Evolutionary conservation across 2,329 filamentous ascomycete species (phyloP).

Genomic region (Microdochium nivale): DNA sequence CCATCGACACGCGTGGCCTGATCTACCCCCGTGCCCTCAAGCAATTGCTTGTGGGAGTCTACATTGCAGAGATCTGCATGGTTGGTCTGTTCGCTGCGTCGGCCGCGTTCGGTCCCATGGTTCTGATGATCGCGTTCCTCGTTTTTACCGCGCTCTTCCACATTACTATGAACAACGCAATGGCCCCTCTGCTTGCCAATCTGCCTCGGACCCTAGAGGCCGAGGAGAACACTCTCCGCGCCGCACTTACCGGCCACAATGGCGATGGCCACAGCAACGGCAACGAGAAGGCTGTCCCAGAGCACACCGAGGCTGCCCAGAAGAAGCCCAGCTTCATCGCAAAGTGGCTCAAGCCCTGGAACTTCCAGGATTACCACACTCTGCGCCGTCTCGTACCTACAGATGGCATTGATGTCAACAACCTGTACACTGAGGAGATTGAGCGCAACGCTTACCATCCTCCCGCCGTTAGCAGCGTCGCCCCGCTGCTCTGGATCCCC

Average conservation of each 20-base stretch:
- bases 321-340: conserved; percentile 50
- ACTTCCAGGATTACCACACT: conserved; percentile 63
- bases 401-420: conserved; percentile 34
- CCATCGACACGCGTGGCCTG: conserved; percentile 80
- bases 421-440: conserved; percentile 51
- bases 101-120: conserved; percentile 55
- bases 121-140: conserved; percentile 69
- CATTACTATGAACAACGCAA: conserved; percentile 60
- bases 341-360: conserved; percentile 70
- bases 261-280: conserved; percentile 9
- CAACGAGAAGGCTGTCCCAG: conserved; percentile 12
- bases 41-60: conserved; percentile 76
- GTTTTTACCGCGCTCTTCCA: conserved; percentile 73
- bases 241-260: conserved; percentile 11
- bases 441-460: conserved; percentile 66
- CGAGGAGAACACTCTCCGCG: conserved; percentile 30
- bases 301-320: conserved; percentile 12
- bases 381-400: conserved; percentile 63
- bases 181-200: conserved; percentile 68
- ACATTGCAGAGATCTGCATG: conserved; percentile 73
- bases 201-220: conserved; percentile 62
- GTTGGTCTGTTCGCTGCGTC: conserved; percentile 76
- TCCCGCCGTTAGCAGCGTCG: conserved; percentile 53
- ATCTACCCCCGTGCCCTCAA: conserved; percentile 83
- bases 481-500: conserved; percentile 78